Percentiles rank a stretch among this genome's conserved stretches.
Conservation (phyloP, 208 protist genomes). For the Trypanosoma conorhini region DNA sequence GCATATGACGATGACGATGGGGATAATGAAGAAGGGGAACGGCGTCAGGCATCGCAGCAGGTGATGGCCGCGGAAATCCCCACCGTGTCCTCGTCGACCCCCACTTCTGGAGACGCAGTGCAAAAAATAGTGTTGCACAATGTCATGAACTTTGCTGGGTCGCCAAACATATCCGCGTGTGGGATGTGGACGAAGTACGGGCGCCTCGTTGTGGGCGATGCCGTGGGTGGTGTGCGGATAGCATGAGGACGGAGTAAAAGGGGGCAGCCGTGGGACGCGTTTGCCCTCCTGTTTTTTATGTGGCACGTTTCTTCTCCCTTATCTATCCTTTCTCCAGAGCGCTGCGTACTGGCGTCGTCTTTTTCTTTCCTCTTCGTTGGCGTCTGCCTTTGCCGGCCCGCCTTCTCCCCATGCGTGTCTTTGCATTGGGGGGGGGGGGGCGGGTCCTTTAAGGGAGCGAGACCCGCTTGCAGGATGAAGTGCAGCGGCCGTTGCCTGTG, state of each 20-base stretch:
- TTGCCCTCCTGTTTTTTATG: neutral
- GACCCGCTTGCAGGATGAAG: too few species aligned
- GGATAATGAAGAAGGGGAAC: neutral
- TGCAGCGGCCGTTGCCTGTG: too few species aligned
- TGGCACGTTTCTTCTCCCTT: neutral
- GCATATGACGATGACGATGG: neutral
- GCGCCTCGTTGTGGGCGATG: constrained; percentile 12
- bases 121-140: constrained; percentile 13
- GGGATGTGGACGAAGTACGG: constrained; percentile 21
- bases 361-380: too few species aligned
- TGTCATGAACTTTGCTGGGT: neutral
- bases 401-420: too few species aligned
- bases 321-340: neutral
- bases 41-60: too few species aligned
- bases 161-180: constrained; percentile 22
- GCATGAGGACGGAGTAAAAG: constrained; percentile 3
- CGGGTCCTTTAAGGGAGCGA: too few species aligned
- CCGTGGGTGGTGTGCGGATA: constrained; percentile 15
- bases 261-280: neutral
- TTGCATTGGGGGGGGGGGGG: too few species aligned
- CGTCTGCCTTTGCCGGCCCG: too few species aligned
- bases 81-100: neutral
- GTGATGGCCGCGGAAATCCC: neutral
- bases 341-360: too few species aligned
- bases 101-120: neutral